Base-by-base conservation (phyloP, 352 stramenopile genomes). In the Lagenidium giganteum region DNA sequence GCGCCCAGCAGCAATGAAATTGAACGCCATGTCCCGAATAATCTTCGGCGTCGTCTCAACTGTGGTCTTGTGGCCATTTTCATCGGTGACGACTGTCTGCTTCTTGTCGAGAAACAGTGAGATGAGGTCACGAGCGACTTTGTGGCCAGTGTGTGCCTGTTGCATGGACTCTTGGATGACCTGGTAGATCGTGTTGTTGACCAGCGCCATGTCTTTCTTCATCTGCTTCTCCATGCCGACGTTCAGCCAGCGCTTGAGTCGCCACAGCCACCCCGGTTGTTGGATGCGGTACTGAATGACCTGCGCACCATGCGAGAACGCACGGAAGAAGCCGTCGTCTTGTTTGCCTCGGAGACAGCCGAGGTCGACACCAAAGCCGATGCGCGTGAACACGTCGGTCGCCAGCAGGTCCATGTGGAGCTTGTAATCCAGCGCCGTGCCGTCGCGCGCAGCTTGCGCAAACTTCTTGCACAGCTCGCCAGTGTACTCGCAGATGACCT, bases 11-110 rank as follows among this genome's bases (percentile, higher is more conserved):
- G 85, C 61, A 23, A 95, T 55, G 34, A 95, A 91, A 47, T 70
- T 85, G 29, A 95, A 62, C 16, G 78, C 58, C 51, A 90, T 77
- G 34, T 92, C 71, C 7, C 69, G 67, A 28, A 93, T 61, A 28
- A 66, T 46, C 13, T 54, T 57, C 24, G 64, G 54, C 1, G 54
- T 45, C 6, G 35, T 14, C 3, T 51, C 30, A 4, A 56, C 37
- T 17, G 54, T 51, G 5, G 53, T 61, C 39, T 55, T 61, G 17
- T 12, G 40, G 26, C 30, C 34, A 26, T 72, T 49, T 3, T 44
- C 36, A 17, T 41, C 34, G 2, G 40, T 33, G 14, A 41, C 28
- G 27, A 65, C 64, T 6, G 57, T 41, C 14, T 46, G 29, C 12
- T 17, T 42, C 18, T 66, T 57, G 8, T 57, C 47, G 0, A 78